Evolutionary conservation across 257 asterid genomes (phyloP), one percentile per base, ranked within the genome.

Genomic region (Solanum bukasovii): DNA sequence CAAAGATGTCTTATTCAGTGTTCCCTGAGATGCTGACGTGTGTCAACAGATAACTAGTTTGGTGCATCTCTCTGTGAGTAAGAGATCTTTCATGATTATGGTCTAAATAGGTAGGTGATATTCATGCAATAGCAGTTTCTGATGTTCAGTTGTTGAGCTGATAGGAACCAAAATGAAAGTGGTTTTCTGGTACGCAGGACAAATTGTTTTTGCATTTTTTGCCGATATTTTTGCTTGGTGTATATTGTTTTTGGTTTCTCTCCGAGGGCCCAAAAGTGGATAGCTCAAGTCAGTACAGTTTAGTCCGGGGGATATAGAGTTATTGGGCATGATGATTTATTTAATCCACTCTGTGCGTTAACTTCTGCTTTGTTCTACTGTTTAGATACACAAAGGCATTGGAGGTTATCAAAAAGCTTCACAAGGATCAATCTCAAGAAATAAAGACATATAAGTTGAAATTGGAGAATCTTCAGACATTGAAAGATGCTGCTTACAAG

Each of bases 391-490:
- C 99, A 40, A 97, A 96, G 93, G 99, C 99, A 46, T 91, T 97
- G 90, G 99, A 96, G 94, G 98, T 96, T 90, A 96, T 97, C 78
- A 97, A 95, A 90, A 96, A 96, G 92, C 99, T 97, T 91, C 99
- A 97, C 93, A 97, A 94, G 95, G 99, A 96, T 89, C 99, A 95
- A 92, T 94, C 94, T 37, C 99, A 94, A 87, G 99, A 97, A 92
- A 96, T 97, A 88, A 96, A 96, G 94, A 79, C 96, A 72, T 97
- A 90, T 88, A 97, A 94, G 92, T 93, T 97, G 92, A 97, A 97
- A 90, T 84, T 96, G 94, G 99, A 95, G 93, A 94, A 96, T 92
- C 95, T 96, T 81, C 99, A 97, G 88, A 94, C 98, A 65, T 91
- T 96, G 91, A 96, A 93, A 89, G 98, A 97, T 90, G 98, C 98